Conservation (phyloP, 495 filamentous ascomycete species). For the Mytilinidion resinicola region DNA sequence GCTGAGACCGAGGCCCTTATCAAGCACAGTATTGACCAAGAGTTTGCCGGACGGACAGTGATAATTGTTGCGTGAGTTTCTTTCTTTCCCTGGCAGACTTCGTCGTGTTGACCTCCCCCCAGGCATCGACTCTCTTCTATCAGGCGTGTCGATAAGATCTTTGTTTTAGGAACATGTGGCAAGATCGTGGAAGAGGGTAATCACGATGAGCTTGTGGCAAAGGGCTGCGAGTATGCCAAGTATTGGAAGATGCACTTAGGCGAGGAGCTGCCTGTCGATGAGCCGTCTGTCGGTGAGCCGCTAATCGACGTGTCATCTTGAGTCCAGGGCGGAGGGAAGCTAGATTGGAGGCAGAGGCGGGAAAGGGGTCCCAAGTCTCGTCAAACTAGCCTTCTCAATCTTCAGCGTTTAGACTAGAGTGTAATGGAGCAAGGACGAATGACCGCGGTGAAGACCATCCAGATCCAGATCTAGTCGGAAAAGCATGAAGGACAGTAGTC, state of each 20-base stretch:
- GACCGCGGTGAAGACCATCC: too few species aligned
- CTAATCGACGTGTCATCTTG: too few species aligned
- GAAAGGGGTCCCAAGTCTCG: background rate
- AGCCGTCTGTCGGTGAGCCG: background rate
- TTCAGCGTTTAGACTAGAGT: background rate
- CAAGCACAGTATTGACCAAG: background rate
- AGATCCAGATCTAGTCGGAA: too few species aligned
- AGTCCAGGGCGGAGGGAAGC: too few species aligned
- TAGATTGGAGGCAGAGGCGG: too few species aligned
- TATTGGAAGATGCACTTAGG: background rate
- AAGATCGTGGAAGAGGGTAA: background rate
- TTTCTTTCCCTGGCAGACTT: background rate
- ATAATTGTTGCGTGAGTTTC: background rate
- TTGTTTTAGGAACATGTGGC: background rate
- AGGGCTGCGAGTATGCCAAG: background rate
- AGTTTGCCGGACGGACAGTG: background rate
- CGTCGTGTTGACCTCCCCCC: background rate
- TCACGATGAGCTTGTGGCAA: background rate
- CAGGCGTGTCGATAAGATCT: too few species aligned
- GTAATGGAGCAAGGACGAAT: too few species aligned
- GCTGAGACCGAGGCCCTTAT: background rate
- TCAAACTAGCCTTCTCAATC: background rate
- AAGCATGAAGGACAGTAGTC: too few species aligned
- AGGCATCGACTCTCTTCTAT: too few species aligned
- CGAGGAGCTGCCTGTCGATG: background rate